Evolutionary conservation across 139 green algal species (phyloP).

Genomic region (Chlamydomonas sp.): DNA sequence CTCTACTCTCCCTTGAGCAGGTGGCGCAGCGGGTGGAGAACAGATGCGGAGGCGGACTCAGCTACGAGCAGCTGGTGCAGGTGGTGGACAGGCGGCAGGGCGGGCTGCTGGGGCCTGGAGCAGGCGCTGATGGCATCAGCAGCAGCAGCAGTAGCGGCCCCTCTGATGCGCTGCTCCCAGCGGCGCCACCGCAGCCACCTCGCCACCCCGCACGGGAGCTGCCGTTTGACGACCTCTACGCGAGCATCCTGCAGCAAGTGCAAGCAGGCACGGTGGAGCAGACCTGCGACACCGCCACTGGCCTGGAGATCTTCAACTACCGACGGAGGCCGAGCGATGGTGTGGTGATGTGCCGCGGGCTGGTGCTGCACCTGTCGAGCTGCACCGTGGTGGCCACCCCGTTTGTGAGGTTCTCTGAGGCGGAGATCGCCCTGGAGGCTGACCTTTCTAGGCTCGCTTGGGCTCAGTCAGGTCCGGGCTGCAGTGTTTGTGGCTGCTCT

Average conservation of each 20-base stretch:
- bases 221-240: constrained; percentile 24
- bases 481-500: no score
- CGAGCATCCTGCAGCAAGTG: constrained; percentile 9
- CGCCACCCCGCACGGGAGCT: constrained; percentile 17
- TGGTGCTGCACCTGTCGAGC: no score
- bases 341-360: constrained; percentile 30
- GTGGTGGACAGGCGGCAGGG: not conserved
- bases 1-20: no score
- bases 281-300: not conserved
- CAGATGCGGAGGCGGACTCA: no score
- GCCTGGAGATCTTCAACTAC: constrained; percentile 33
- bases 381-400: constrained; percentile 24
- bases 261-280: constrained; percentile 14
- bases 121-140: not conserved
- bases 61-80: no score
- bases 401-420: constrained; percentile 22
- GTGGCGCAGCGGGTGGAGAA: no score
- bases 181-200: not conserved
- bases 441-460: no score
- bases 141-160: constrained; percentile 21
- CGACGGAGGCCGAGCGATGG: not conserved
- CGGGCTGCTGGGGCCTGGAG: not conserved
- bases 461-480: no score
- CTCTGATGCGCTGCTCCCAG: no score
- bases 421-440: no score